Conservation (phyloP, 345 rosid species). For the Psidium friedrichsthalianum region DNA sequence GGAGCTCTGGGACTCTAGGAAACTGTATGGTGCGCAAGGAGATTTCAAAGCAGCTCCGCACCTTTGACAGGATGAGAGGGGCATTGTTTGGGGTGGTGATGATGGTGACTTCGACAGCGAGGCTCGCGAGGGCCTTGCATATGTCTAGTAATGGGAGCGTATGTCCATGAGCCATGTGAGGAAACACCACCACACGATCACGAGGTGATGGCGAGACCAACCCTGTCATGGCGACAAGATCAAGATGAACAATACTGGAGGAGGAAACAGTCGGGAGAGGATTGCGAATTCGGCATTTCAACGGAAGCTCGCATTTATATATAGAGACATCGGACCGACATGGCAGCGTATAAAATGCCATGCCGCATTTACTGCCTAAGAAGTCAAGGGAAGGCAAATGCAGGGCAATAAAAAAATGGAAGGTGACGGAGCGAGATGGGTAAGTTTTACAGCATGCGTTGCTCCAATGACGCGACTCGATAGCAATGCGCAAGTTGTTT, state of each 20-base stretch:
- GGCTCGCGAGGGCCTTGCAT: conserved; percentile 10
- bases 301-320: background rate
- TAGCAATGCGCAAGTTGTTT: too few species aligned
- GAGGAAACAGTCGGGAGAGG: background rate
- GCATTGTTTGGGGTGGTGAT: conserved; percentile 22
- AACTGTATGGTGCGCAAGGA: background rate
- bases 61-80: background rate
- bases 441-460: too few species aligned
- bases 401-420: too few species aligned
- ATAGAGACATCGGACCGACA: background rate
- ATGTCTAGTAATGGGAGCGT: conserved; percentile 25
- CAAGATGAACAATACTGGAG: background rate
- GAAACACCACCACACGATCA: conserved; percentile 19
- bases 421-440: too few species aligned
- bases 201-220: background rate
- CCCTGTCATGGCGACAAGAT: background rate
- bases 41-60: background rate
- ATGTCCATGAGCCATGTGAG: conserved; percentile 34
- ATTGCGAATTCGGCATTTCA: background rate
- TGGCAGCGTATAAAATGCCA: background rate
- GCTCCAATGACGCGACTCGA: too few species aligned
- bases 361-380: too few species aligned
- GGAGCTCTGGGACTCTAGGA: conserved; percentile 3
- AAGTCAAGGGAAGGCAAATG: too few species aligned
- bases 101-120: conserved; percentile 10